Base-by-base conservation (phyloP, 805 yeast genomes). In the Kazachstania martiniae region DNA sequence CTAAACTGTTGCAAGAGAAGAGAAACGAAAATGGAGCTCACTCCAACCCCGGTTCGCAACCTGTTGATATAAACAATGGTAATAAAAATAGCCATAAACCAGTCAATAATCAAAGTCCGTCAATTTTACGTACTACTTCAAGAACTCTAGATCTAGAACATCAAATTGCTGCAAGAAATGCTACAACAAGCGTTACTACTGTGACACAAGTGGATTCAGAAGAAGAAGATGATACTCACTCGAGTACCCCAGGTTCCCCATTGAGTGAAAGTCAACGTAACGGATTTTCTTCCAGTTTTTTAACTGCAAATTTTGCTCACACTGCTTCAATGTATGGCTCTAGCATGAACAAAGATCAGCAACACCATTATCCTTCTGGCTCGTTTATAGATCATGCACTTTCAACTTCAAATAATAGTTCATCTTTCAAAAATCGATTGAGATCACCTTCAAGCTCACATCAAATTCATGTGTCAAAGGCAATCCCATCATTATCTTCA, bases 401-500 rank as follows among this genome's bases (percentile, higher is more conserved):
- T 23, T 23, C 38, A 3, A 31, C 30, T 25, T 13, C 28, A 4
- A n/a, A 21, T 26, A 23, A 12, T 5, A 25, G 31, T 5, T 29
- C 23, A 19, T 32, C 43, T 3, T 25, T 33, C 18, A n/a, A n/a
- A n/a, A n/a, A n/a, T n/a, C n/a, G n/a, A n/a, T n/a, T n/a, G n/a
- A 36, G 49, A 31, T 34, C 44, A 4, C 33, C 42, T 12, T 27
- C 36, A 4, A 37, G 32, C 13, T 28, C 45, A 8, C 38, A 32
- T 16, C 33, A 32, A 14, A 34, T 33, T 13, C n/a, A n/a, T n/a
- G 38, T 35, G 21, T 27, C 39, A 31, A 49, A 35, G 38, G 46
- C 39, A 15, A 32, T 46, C 19, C 73, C 42, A 39, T 77, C 62
- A 32, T 60, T 77, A 42, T 70, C 81, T 4, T 62, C 73, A 16